These are phyloP conservation scores for Aspergillus heteromorphus DNA, from an alignment of 495 filamentous ascomycete genomes.

Conservation along the genomic window DNA sequence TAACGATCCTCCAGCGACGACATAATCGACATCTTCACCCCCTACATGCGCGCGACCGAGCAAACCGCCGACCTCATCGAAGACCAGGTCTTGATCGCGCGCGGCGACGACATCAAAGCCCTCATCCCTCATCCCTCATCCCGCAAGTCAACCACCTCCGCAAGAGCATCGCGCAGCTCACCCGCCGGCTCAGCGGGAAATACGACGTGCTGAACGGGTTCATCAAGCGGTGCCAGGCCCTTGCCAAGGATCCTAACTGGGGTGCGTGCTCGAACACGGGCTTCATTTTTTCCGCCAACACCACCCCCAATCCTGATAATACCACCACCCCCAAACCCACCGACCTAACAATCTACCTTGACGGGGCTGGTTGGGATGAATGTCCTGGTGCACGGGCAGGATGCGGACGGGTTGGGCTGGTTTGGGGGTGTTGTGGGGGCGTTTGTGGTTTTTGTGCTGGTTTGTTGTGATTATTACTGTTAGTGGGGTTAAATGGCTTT, in stretches of 20 bases:
- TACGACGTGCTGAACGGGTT: constrained; percentile 95
- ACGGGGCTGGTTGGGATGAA: constrained; percentile 97
- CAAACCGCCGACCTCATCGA: constrained; percentile 81
- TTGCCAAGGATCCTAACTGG: too few relatives aligned
- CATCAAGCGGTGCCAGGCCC: constrained; percentile 82
- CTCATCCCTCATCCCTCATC: constrained; percentile 74
- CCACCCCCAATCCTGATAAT: too few relatives aligned
- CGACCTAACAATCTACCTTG: too few relatives aligned
- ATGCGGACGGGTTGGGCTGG: constrained; percentile 51
- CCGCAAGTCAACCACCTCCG: constrained; percentile 77
- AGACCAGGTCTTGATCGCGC: constrained; percentile 82
- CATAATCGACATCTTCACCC: constrained; percentile 88
- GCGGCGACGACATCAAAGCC: constrained; percentile 70
- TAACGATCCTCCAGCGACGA: constrained; percentile 58
- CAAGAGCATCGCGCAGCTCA: constrained; percentile 84
- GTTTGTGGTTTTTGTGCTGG: constrained; percentile 51
- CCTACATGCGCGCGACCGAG: constrained; percentile 71
- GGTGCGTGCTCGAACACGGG: too few relatives aligned
- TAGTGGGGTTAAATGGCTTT: not conserved
- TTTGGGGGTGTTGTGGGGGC: constrained; percentile 72
- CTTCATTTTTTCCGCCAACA: too few relatives aligned
- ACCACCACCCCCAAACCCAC: too few relatives aligned
- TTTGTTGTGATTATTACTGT: constrained; percentile 26
- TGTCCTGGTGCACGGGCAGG: constrained; percentile 68
- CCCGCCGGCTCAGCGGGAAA: constrained; percentile 83